A percentile compares a stretch with the other conserved stretches of the same genome.
These are phyloP conservation scores for Daldinia bambusicola DNA, from an alignment of 495 filamentous ascomycete genomes.

Conservation along the genomic window DNA sequence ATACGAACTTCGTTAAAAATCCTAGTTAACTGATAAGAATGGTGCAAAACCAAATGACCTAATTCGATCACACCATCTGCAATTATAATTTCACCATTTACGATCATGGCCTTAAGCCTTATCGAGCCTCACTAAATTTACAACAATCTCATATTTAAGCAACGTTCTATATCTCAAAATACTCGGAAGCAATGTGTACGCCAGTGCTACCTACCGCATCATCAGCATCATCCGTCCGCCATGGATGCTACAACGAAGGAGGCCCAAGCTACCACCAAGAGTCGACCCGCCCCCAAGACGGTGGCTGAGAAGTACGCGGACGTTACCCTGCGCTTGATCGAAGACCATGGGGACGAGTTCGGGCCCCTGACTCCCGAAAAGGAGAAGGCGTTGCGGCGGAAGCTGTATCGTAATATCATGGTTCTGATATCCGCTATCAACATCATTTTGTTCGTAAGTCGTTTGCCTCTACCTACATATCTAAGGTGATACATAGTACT, in stretches of 20 bases:
- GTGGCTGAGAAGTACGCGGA: background rate
- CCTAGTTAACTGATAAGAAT: background rate
- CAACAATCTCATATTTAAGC: background rate
- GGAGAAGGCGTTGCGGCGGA: background rate
- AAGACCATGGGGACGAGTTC: background rate
- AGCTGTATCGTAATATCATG: background rate
- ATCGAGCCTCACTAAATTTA: background rate
- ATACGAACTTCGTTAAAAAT: too few relatives aligned
- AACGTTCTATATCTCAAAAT: background rate
- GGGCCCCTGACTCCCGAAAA: background rate
- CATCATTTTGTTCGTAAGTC: constrained; percentile 1
- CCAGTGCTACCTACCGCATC: background rate
- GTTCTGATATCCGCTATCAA: background rate
- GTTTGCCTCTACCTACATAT: background rate
- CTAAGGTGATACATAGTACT: too few relatives aligned
- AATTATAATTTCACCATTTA: background rate
- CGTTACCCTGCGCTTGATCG: background rate
- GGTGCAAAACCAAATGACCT: background rate
- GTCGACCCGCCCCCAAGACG: background rate
- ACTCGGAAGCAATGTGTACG: background rate
- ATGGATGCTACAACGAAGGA: background rate
- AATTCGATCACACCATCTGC: constrained; percentile 2
- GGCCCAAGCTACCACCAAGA: background rate
- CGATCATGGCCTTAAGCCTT: background rate
- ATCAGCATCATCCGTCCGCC: background rate